Evolutionary conservation across 164 flowering plant genomes (phyloP).

Genomic region (Aristolochia fimbriata): DNA sequence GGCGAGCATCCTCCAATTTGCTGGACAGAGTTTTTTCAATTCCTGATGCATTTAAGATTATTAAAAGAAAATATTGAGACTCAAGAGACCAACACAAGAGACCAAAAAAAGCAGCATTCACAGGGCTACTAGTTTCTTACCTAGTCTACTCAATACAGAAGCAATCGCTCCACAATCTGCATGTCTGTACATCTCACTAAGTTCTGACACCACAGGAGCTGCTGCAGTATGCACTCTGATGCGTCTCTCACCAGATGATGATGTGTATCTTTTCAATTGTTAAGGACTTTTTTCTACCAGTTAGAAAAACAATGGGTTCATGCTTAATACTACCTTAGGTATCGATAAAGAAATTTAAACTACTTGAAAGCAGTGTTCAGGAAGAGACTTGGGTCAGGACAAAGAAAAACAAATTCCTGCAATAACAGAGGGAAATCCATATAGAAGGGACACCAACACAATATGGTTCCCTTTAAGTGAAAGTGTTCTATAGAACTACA

Average conservation of each 20-base stretch:
- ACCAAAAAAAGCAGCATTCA: neutral
- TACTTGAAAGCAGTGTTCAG: too few relatives aligned
- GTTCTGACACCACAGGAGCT: slow-evolving; percentile 83
- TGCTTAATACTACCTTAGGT: neutral
- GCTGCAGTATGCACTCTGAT: slow-evolving; percentile 98
- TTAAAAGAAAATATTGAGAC: neutral
- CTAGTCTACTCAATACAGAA: slow-evolving; percentile 64
- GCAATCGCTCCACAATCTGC: slow-evolving; percentile 88
- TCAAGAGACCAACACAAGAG: neutral
- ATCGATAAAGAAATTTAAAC: neutral
- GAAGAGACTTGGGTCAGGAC: too few relatives aligned
- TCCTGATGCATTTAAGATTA: slow-evolving; percentile 38
- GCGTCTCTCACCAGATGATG: slow-evolving; percentile 98
- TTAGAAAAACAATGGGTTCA: neutral
- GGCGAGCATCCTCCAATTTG: slow-evolving; percentile 92
- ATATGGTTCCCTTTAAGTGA: too few relatives aligned
- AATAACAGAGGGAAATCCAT: neutral
- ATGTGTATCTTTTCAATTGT: slow-evolving; percentile 66
- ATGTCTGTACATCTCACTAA: slow-evolving; percentile 91
- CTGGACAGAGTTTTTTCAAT: slow-evolving; percentile 76
- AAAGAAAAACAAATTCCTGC: neutral
- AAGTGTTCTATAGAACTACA: too few relatives aligned
- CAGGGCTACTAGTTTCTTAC: slow-evolving; percentile 25
- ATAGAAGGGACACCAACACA: too few relatives aligned
- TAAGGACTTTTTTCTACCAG: slow-evolving; percentile 23